Evolutionary conservation across 306 rosid genomes (phyloP), one percentile per base, ranked within the genome.

Genomic region (Fragaria iinumae): DNA sequence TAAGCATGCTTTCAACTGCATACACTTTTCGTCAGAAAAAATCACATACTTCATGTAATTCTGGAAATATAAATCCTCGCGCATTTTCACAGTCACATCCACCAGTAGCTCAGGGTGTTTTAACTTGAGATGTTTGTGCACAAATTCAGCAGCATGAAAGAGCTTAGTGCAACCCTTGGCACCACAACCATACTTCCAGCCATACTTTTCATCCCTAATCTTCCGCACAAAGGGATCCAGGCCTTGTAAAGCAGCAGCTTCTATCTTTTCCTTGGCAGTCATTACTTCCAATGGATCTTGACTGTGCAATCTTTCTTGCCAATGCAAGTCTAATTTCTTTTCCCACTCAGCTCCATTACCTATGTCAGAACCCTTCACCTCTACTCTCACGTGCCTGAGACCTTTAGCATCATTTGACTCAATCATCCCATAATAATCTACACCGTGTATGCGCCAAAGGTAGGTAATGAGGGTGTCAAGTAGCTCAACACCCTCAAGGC

Each of bases 151-250:
- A 48, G 98, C 99, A 85, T 96, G 99, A 78, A 96, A 96, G 69
- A 96, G 97, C 89, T 96, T 96, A 16, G 99, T 96, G 90, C 99
- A 96, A 49, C 99, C 97, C 89, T 91, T 96, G 43, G 99, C 99
- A 81, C 99, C 99, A 84, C 99, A 96, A 41, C 99, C 99, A 92
- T 92, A 96, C 83, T 96, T 96, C 99, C 99, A 96, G 73, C 99
- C 99, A 85, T 92, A 96, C 82, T 92, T 96, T 74, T 96, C 99
- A 91, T 96, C 99, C 85, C 99, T 91, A 71, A 96, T 96, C 84
- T 96, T 96, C 66, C 99, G 85, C 36, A 96, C 93, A 78, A 74
- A 88, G 47, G 99, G 99, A 86, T 89, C 99, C 81, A 96, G 82
- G 70, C 84, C 88, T 85, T 91, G 97, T 78, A 49, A 81, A 72